phyloP scores from a whole-genome alignment of 495 filamentous ascomycete species.

The Neurospora sp. region DNA sequence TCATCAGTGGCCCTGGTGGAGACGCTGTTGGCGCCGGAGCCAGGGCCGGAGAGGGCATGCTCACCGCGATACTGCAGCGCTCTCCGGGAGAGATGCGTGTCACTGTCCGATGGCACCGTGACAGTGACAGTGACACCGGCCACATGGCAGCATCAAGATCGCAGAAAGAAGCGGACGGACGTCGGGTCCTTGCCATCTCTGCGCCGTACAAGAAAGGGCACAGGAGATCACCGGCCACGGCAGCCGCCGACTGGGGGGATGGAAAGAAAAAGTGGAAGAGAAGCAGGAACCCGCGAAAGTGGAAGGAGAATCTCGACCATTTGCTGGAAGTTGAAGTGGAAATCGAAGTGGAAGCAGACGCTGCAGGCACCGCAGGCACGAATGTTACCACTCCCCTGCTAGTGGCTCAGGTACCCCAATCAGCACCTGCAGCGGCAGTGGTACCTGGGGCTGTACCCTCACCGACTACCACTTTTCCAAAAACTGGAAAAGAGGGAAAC shows the following conservation, averaged over 20 bases:
- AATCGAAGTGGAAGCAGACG: conserved; percentile 1
- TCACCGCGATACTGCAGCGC: neutral
- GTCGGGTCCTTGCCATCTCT: neutral
- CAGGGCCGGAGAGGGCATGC: neutral
- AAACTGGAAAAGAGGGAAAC: neutral
- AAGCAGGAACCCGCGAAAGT: neutral
- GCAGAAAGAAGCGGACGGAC: neutral
- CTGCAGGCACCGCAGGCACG: neutral
- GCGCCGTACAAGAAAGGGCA: neutral
- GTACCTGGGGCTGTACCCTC: neutral
- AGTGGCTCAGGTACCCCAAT: neutral
- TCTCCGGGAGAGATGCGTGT: neutral
- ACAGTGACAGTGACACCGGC: neutral
- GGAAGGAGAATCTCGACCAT: neutral
- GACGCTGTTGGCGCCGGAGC: neutral
- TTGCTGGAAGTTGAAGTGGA: neutral
- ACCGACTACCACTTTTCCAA: neutral
- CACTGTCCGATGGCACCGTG: neutral
- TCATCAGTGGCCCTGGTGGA: neutral
- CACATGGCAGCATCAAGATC: neutral
- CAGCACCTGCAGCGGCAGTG: neutral
- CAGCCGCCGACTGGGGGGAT: neutral
- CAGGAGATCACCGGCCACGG: neutral
- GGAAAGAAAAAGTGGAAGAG: neutral
- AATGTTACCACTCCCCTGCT: neutral